Evolutionary conservation across 176 grass and related monocot genomes (phyloP), one percentile per base, ranked within the genome.

Genomic region (Canna indica): DNA sequence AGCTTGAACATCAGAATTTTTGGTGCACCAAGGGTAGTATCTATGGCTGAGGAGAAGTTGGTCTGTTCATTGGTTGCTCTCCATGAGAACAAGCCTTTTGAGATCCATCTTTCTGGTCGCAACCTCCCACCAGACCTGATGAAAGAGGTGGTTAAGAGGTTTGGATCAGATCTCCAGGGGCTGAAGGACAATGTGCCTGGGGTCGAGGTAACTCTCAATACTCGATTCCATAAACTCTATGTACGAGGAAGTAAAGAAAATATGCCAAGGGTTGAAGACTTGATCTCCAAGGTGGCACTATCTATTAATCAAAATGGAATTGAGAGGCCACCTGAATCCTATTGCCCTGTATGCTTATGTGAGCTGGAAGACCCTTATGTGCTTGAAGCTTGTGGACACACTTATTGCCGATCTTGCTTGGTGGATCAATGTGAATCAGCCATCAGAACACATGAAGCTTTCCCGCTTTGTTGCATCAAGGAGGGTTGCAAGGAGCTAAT

Each of bases 321-420:
- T 64, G 78, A 79, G 73, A 69, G 65, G 54, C 36, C 78, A 27
- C 50, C 44, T 36, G 82, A 83, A 61, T 82, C 68, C 80, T 54
- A 74, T 36, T 96, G 88, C 69, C 92, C 88, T 35, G 87, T 96
- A 58, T 96, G 92, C 75, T 70, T 91, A 38, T 96, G 92, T 33
- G 88, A 96, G 59, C 71, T 87, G n/a, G 88, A 91, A 24, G 83
- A 96, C 53, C 88, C 92, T 39, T 91, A 91, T 78, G 79, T 76
- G 67, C 81, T 96, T n/a, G 85, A 96, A 77, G 83, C 92, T 27
- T 96, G 88, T 81, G 92, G 83, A 11, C 92, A 96, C 32, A 73
- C 61, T 16, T 91, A 85, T 81, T 96, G 88, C 69, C 77, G 67
- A 67, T 62, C 81, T 65, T 96, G 92, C 64, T 83, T 91, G 72